Evolutionary conservation across 2,329 filamentous ascomycete species (phyloP), one percentile per base, ranked within the genome.

Genomic region (Ophiostoma populinum): DNA sequence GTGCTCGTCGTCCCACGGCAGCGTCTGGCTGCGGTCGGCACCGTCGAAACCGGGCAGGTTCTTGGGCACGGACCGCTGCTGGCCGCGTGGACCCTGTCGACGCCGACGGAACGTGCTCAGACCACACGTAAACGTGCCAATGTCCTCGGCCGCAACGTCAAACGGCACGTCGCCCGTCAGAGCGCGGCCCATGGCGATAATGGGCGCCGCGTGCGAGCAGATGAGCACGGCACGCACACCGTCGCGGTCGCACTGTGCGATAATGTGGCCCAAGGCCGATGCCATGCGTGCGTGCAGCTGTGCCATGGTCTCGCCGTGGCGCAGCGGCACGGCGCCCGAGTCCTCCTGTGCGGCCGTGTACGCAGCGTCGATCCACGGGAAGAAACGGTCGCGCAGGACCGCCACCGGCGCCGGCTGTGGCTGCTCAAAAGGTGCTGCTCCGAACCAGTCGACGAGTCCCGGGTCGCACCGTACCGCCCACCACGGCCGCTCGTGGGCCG

Each of bases 391-490:
- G 40, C 68, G 66, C 41, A 98, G 64, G 22, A 67, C 58, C 19
- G 62, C 47, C 11, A 75, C 58, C 4, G 68, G 56, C 3, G 83
- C 81, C 3, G 87, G 83, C 12, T 67, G 64, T 1, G 90, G 90
- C 26, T 39, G 90, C 36, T 80, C 67, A 55, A 93, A 94, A 40
- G 74, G 73, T 12, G 86, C 83, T 32, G 72, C 65, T 18, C 90
- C 90, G 53, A 90, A 95, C 78, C 90, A 95, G 60, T 98, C 90
- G 41, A 81, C 77, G 25, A 75, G 47, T 10, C 69, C 70, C 37
- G 61, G 56, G 46, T 76, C 71, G 32, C 62, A 65, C 24, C 66
- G 61, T 41, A 75, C 65, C 25, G 49, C 55, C 38, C 55, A 45
- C 18, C 50, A 42, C 12, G 46, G 37, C 11, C 32, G 11, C 10